These are phyloP conservation scores for Chytriomyces sp. DNA, from an alignment of 192 early-diverging fungal genomes.

Conservation along the genomic window DNA sequence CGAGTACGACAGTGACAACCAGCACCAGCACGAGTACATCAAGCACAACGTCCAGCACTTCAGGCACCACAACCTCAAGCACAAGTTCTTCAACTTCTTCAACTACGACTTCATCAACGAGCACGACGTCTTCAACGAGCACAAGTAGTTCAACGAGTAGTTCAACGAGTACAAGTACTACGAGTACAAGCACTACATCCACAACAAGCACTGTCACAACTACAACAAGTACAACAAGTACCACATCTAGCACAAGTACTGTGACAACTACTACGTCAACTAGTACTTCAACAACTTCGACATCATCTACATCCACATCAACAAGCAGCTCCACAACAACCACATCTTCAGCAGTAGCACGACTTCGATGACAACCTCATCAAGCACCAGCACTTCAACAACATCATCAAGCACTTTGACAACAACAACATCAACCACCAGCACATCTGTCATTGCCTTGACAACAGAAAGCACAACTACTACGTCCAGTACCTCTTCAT, in stretches of 20 bases:
- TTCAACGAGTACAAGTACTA: conserved; percentile 3
- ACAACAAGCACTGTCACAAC: conserved; percentile 6
- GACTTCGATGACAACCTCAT: neutral
- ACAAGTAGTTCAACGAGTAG: conserved; percentile 5
- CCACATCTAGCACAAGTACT: conserved; percentile 10
- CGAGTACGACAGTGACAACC: neutral
- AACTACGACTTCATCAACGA: neutral
- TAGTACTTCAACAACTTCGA: neutral
- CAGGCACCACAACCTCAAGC: conserved; percentile 3
- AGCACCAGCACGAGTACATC: conserved; percentile 16
- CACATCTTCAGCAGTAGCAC: neutral
- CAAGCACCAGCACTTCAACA: conserved; percentile 1
- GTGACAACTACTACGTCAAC: neutral
- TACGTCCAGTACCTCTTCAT: neutral
- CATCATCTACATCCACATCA: neutral
- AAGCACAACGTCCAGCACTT: conserved; percentile 2
- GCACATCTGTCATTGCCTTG: neutral
- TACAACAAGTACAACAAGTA: neutral
- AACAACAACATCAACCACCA: neutral
- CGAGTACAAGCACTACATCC: neutral
- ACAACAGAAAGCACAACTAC: conserved; percentile 5
- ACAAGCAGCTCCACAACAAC: conserved; percentile 6
- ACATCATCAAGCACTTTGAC: neutral
- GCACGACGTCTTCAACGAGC: neutral
- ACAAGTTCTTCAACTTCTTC: neutral